Base-by-base conservation (phyloP, 2,329 filamentous ascomycete genomes). In the Metarhizium album region DNA sequence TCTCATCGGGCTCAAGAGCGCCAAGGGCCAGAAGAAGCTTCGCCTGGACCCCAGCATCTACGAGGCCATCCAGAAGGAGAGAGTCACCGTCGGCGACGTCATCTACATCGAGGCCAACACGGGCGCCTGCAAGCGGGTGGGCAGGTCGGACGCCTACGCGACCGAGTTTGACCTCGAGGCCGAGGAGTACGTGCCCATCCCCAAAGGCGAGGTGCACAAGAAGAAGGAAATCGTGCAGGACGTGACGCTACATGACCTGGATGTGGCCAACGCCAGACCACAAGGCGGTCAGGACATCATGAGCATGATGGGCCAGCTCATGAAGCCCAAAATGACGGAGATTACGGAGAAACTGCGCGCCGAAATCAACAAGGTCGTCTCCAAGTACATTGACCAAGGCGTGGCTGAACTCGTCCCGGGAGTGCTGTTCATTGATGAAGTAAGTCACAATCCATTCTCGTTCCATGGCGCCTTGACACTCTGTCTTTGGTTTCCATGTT, bases 141-240 rank as follows among this genome's bases (percentile, higher is more conserved):
- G 93, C 48, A 81, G 93, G 63, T 95, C 89, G 45, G 93, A 98
- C 67, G 93, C 93, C 27, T 97, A 97, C 68, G 91, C 90, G 27
- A 98, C 93, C 48, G 93, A 98, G 68, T 98, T 98, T 67, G 93
- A 98, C 67, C 82, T 98, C 47, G 93, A 98, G 73, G 93, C 93
- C 2, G 93, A 98, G 71, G 93, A 98, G 71, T 98, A 98, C 68
- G 93, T 98, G 57, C 93, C 93, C 5, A 94, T 98, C 56, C 93
- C 93, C 52, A 98, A 98, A 75, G 93, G 93, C 52, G 93, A 98
- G 64, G 93, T 98, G 49, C 93, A 97, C 76, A 98, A 98, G 81
- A 97, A 96, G 82, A 98, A 98, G 76, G 93, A 98, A 72, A 95
- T 98, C 60, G 93, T 98, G 35, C 93, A 98, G 68, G 93, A 98